phyloP scores from a whole-genome alignment of 2,329 filamentous ascomycete genomes.

The Colletotrichum abscissum region DNA sequence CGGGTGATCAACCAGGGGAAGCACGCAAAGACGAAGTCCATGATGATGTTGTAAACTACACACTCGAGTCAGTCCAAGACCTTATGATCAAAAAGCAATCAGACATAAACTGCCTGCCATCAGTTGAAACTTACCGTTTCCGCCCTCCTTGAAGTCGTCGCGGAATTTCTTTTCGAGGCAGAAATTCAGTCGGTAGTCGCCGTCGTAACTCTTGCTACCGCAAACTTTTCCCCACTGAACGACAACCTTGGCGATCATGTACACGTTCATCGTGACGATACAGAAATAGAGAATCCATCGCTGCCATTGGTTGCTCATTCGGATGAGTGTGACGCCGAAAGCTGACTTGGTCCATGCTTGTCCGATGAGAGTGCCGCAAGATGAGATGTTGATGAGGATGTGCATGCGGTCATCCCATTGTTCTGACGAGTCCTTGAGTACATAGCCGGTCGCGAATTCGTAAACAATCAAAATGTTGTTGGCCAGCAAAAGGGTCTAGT shows the following conservation, averaged over 20 bases:
- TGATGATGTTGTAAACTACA: conserved; percentile 61
- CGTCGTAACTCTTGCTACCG: conserved; percentile 52
- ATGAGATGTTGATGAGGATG: conserved; percentile 59
- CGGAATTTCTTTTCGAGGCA: conserved; percentile 53
- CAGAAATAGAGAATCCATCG: conserved; percentile 59
- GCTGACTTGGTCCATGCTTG: conserved; percentile 51
- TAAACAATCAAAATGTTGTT: conserved; percentile 58
- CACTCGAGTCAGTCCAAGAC: background rate
- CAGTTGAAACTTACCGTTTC: conserved; percentile 54
- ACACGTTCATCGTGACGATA: conserved; percentile 60
- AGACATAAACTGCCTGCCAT: background rate
- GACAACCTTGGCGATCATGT: conserved; percentile 58
- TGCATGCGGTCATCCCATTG: conserved; percentile 64
- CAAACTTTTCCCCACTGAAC: conserved; percentile 62
- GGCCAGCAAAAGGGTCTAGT: conserved; percentile 50
- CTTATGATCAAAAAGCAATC: background rate
- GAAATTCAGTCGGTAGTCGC: conserved; percentile 59
- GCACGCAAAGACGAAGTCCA: conserved; percentile 44
- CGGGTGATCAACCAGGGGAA: conserved; percentile 45
- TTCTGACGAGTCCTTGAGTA: conserved; percentile 48
- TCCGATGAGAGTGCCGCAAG: conserved; percentile 49
- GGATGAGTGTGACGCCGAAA: conserved; percentile 49
- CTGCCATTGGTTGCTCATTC: conserved; percentile 57
- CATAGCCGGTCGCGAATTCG: conserved; percentile 61
- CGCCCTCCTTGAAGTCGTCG: conserved; percentile 59